Conservation (phyloP, 139 green algal genomes). For the Eudorina sp. region DNA sequence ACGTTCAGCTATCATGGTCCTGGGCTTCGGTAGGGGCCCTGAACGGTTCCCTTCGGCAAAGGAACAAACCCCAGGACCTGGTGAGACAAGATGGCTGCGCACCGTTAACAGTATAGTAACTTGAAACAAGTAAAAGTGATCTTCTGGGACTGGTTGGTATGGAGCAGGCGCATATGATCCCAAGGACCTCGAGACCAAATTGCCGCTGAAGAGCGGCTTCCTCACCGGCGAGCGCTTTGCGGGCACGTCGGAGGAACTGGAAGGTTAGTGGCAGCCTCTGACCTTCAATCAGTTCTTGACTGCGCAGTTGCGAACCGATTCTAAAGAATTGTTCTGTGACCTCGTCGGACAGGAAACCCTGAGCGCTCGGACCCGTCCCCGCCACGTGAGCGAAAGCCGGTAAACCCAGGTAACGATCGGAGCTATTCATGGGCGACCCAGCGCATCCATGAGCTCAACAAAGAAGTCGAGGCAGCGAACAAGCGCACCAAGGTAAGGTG, state of each 20-base stretch:
- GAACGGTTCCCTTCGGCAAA: conserved; percentile 36
- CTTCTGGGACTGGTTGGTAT: neutral
- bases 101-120: too few species aligned
- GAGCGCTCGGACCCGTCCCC: conserved; percentile 56
- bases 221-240: conserved; percentile 61
- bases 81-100: neutral
- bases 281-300: neutral
- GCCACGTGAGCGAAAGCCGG: conserved; percentile 58
- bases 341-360: neutral
- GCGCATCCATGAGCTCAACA: conserved; percentile 70
- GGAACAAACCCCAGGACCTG: conserved; percentile 48
- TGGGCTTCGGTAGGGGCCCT: conserved; percentile 33
- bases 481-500: conserved; percentile 21
- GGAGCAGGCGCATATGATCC: conserved; percentile 67
- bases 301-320: too few species aligned
- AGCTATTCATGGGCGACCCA: conserved; percentile 74
- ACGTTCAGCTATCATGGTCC: conserved; percentile 40
- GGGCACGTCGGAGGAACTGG: conserved; percentile 23
- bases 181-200: conserved; percentile 54
- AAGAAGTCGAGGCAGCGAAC: conserved; percentile 61
- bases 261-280: neutral
- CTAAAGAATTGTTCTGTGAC: neutral
- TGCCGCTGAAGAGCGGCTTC: conserved; percentile 64
- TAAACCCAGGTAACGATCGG: conserved; percentile 39
- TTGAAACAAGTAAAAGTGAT: neutral